These are phyloP conservation scores for Candida insectorum DNA, from an alignment of 805 yeast species.

Conservation along the genomic window DNA sequence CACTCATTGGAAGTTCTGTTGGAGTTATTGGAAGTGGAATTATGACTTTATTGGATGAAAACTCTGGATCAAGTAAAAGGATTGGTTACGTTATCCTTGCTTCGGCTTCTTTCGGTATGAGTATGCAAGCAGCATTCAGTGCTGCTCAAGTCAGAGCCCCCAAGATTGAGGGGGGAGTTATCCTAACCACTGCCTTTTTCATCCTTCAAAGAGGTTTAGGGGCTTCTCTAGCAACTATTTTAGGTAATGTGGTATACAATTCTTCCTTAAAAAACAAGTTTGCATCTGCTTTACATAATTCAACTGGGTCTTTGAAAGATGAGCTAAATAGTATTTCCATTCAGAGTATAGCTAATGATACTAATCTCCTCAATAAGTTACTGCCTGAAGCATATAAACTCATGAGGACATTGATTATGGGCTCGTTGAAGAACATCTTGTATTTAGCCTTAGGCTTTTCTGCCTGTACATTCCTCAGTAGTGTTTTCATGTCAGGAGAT, in stretches of 20 bases:
- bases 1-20: conserved; percentile 30
- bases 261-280: conserved; percentile 8
- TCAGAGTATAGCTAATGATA: not conserved
- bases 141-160: conserved; percentile 50
- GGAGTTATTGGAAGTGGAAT: conserved; percentile 45
- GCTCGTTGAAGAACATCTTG: conserved; percentile 36
- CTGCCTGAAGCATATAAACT: conserved; percentile 21
- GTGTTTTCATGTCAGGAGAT: conserved; percentile 34
- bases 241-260: conserved; percentile 10
- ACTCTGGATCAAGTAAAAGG: conserved; percentile 31
- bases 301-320: conserved; percentile 7
- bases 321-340: conserved; percentile 1
- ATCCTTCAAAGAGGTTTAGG: conserved; percentile 45
- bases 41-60: conserved; percentile 33
- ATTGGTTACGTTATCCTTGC: conserved; percentile 45
- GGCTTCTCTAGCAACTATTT: conserved; percentile 39
- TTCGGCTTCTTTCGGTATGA: conserved; percentile 49
- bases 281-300: not conserved
- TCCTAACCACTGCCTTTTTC: conserved; percentile 45
- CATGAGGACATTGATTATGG: conserved; percentile 28
- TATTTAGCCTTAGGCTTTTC: conserved; percentile 39
- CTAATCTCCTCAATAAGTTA: conserved; percentile 10
- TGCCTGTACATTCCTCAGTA: conserved; percentile 22
- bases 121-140: conserved; percentile 43
- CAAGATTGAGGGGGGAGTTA: conserved; percentile 46